Percentiles rank a stretch among this genome's conserved stretches.
These are phyloP conservation scores for Gillenia trifoliata DNA, from an alignment of 306 rosid genomes.

Conservation along the genomic window DNA sequence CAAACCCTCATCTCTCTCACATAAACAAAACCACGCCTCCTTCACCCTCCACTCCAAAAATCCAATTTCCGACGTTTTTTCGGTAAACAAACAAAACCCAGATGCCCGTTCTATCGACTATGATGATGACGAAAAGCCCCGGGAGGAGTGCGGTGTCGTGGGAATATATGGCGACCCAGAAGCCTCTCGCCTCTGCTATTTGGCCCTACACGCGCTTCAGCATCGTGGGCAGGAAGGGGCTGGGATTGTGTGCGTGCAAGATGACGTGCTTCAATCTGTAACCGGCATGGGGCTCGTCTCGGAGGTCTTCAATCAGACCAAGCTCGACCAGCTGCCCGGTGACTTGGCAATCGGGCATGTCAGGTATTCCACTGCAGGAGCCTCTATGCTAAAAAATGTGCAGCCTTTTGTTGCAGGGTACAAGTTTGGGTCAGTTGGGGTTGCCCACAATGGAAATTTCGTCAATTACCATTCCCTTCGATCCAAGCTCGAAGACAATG, in stretches of 20 bases:
- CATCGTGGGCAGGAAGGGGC: conserved; percentile 97
- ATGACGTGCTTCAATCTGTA: conserved; percentile 43
- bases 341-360: conserved; percentile 73
- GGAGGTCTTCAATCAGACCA: conserved; percentile 56
- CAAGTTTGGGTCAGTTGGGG: conserved; percentile 76
- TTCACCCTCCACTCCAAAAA: too few relatives aligned
- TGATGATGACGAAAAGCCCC: too few relatives aligned
- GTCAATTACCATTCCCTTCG: conserved; percentile 62
- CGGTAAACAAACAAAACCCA: too few relatives aligned
- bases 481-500: conserved; percentile 58
- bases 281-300: conserved; percentile 86
- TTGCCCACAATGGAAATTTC: conserved; percentile 83
- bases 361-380: conserved; percentile 74
- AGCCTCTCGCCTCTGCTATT: too few relatives aligned
- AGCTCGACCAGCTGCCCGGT: conserved; percentile 57
- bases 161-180: too few relatives aligned
- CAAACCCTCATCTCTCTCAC: too few relatives aligned
- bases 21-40: too few relatives aligned
- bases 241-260: conserved; percentile 60
- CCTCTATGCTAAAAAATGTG: conserved; percentile 70
- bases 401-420: conserved; percentile 83
- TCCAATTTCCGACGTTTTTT: too few relatives aligned
- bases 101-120: too few relatives aligned
- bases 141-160: too few relatives aligned
- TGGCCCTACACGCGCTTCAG: conserved; percentile 80